Conservation (phyloP, 1,284 basidiomycete genomes). For the Veloporphyrellus conicus region DNA sequence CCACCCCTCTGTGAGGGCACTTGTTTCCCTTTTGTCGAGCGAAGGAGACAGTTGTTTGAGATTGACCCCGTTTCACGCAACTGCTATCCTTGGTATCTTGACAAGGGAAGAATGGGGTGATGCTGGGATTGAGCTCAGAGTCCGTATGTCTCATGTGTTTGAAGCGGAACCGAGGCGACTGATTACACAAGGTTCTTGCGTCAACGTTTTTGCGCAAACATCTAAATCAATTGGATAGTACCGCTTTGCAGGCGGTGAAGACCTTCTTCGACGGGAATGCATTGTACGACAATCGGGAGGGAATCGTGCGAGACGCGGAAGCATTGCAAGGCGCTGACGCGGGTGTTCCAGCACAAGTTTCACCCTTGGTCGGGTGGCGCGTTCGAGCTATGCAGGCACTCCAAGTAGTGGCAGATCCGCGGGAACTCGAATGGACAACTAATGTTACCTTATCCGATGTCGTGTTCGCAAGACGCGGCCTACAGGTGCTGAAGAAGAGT, state of each 20-base stretch:
- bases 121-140: slow-evolving; percentile 29
- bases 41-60: slow-evolving; percentile 28
- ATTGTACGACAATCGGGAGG: slow-evolving; percentile 13
- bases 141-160: slow-evolving; percentile 20
- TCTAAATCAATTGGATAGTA: slow-evolving; percentile 19
- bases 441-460: slow-evolving; percentile 36
- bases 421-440: slow-evolving; percentile 45
- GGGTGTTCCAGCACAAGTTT: background rate
- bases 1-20: slow-evolving; percentile 12
- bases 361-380: slow-evolving; percentile 18
- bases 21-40: slow-evolving; percentile 25
- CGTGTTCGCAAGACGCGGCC: slow-evolving; percentile 34
- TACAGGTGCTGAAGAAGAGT: slow-evolving; percentile 37
- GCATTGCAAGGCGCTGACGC: slow-evolving; percentile 1
- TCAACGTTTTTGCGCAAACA: slow-evolving; percentile 25
- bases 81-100: slow-evolving; percentile 34
- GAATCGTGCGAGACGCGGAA: slow-evolving; percentile 12
- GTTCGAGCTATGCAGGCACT: slow-evolving; percentile 25
- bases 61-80: slow-evolving; percentile 26
- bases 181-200: slow-evolving; percentile 19
- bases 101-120: slow-evolving; percentile 37
- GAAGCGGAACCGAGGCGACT: slow-evolving; percentile 5
- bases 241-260: slow-evolving; percentile 12
- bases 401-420: slow-evolving; percentile 39
- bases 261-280: slow-evolving; percentile 18